Conservation (phyloP, 495 filamentous ascomycete species). For the Cryomyces antarcticus region DNA sequence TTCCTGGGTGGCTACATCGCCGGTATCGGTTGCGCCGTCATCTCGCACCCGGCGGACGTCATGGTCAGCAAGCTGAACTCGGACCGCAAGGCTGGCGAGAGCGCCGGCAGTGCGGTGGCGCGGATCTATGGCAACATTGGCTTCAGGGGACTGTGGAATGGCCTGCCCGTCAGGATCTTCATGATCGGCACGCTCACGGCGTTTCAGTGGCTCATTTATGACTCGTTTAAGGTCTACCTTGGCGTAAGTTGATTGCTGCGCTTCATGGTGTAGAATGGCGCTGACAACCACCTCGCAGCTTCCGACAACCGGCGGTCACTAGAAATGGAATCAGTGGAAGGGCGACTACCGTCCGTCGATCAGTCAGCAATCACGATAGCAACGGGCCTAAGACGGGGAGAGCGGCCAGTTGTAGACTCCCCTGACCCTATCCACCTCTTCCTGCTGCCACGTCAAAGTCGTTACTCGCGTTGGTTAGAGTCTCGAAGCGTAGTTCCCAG, state of each 20-base stretch:
- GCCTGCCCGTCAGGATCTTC: conserved; percentile 39
- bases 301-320: conserved; percentile 45
- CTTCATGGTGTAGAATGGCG: not conserved
- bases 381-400: too few relatives aligned
- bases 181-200: conserved; percentile 44
- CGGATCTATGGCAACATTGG: conserved; percentile 57
- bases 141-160: conserved; percentile 50
- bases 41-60: conserved; percentile 46
- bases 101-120: conserved; percentile 36
- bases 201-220: conserved; percentile 65
- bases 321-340: too few relatives aligned
- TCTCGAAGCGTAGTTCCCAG: too few relatives aligned
- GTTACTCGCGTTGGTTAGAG: too few relatives aligned
- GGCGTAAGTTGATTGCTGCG: conserved; percentile 20
- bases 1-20: conserved; percentile 57
- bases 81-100: conserved; percentile 45
- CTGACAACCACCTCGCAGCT: conserved; percentile 13
- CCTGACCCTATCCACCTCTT: too few relatives aligned
- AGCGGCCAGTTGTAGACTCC: too few relatives aligned
- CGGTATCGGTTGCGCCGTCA: conserved; percentile 46
- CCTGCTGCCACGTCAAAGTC: too few relatives aligned
- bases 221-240: conserved; percentile 56
- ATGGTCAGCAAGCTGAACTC: conserved; percentile 56
- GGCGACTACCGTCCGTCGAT: too few relatives aligned
- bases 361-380: too few relatives aligned